Percentiles rank a stretch among this genome's conserved stretches.
phyloP scores from a whole-genome alignment of 352 stramenopile genomes.

The Phytophthora capsici region DNA sequence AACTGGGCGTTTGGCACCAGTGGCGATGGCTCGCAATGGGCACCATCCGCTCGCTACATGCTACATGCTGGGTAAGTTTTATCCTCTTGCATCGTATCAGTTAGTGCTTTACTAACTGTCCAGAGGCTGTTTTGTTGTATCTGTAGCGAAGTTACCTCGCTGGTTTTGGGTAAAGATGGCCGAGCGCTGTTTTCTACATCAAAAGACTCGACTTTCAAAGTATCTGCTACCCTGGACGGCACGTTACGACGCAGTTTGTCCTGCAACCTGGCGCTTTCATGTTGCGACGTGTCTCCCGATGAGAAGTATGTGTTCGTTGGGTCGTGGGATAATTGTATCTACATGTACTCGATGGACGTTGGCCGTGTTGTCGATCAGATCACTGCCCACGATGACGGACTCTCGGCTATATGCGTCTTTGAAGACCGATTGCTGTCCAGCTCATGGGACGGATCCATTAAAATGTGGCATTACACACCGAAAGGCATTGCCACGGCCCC shows the following conservation, averaged over 20 bases:
- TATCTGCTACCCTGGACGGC: constrained; percentile 70
- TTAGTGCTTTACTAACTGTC: neutral
- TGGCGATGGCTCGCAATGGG: constrained; percentile 63
- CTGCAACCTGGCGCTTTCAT: constrained; percentile 81
- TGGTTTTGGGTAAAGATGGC: constrained; percentile 64
- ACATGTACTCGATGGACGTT: constrained; percentile 89
- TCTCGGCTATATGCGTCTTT: constrained; percentile 79
- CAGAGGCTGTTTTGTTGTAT: neutral
- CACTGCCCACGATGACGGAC: constrained; percentile 77
- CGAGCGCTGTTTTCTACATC: constrained; percentile 75
- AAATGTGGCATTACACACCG: constrained; percentile 80
- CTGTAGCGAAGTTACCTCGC: constrained; percentile 71
- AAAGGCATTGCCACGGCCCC: constrained; percentile 70
- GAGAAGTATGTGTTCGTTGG: constrained; percentile 88
- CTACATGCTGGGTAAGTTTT: constrained; percentile 69
- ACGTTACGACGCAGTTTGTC: constrained; percentile 70
- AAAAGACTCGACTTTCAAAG: constrained; percentile 82
- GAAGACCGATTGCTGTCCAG: constrained; percentile 78
- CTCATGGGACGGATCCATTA: constrained; percentile 82
- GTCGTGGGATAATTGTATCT: constrained; percentile 84
- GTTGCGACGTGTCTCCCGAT: constrained; percentile 78
- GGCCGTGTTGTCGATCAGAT: constrained; percentile 84
- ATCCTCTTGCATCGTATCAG: neutral
- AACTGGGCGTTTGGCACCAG: constrained; percentile 71
- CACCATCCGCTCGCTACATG: constrained; percentile 67